phyloP scores from a whole-genome alignment of 176 grass and related monocot species.

The Eragrostis nindensis region DNA sequence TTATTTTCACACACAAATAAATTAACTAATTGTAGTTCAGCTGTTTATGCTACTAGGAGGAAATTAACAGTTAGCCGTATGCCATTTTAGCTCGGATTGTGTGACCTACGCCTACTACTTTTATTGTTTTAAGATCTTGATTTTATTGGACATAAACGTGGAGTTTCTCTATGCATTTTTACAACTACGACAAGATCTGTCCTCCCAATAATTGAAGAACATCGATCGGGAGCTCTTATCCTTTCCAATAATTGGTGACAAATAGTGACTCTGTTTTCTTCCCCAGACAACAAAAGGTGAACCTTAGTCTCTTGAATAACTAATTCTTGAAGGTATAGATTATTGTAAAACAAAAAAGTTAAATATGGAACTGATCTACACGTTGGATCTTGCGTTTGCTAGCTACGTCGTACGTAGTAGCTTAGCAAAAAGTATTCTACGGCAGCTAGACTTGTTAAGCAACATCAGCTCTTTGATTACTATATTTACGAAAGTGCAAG shows the following conservation, averaged over 20 bases:
- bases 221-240: background rate
- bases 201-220: constrained; percentile 10
- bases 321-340: no score
- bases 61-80: background rate
- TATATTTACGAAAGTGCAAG: no score
- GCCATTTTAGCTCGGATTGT: background rate
- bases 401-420: background rate
- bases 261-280: background rate
- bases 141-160: background rate
- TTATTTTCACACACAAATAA: no score
- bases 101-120: no score
- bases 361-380: background rate
- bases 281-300: background rate
- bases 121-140: no score
- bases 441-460: background rate
- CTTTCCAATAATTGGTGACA: constrained; percentile 33
- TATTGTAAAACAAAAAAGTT: no score
- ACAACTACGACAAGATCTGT: background rate
- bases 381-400: background rate
- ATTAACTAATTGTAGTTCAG: no score
- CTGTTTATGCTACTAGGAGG: background rate
- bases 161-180: background rate
- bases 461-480: background rate
- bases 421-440: background rate
- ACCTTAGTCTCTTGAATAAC: no score